phyloP scores from a whole-genome alignment of 768 basidiomycete genomes.

The Cyclocybe cylindracea region DNA sequence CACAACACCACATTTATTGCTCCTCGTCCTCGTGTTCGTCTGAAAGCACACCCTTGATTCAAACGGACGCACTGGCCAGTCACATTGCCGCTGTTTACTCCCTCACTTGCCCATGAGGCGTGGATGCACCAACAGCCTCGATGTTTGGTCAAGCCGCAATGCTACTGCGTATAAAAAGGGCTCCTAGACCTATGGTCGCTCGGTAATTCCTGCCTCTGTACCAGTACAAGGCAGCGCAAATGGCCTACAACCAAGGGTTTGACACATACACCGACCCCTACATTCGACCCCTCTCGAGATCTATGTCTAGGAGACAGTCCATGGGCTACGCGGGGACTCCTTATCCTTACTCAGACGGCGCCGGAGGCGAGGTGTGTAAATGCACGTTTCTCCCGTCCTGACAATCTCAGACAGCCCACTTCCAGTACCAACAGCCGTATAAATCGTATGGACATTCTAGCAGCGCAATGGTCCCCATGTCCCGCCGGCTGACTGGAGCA shows the following conservation, averaged over 20 bases:
- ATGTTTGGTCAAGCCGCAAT: slow-evolving; percentile 14
- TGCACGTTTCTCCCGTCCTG: not conserved
- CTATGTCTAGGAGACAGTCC: slow-evolving; percentile 38
- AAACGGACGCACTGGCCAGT: no score
- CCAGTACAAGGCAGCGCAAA: slow-evolving; percentile 3
- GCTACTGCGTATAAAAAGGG: slow-evolving; percentile 22
- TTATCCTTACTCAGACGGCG: slow-evolving; percentile 38
- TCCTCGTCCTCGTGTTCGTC: no score
- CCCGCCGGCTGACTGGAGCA: slow-evolving; percentile 40
- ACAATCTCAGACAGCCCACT: slow-evolving; percentile 4
- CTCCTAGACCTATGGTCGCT: not conserved
- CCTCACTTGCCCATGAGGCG: slow-evolving; percentile 13
- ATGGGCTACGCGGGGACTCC: slow-evolving; percentile 35
- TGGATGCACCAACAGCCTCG: slow-evolving; percentile 1
- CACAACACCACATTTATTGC: no score
- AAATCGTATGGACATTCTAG: slow-evolving; percentile 44
- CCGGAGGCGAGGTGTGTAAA: slow-evolving; percentile 40
- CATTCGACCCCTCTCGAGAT: slow-evolving; percentile 20
- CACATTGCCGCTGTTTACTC: not conserved
- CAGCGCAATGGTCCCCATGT: slow-evolving; percentile 36
- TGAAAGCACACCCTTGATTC: no score
- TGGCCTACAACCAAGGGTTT: slow-evolving; percentile 25
- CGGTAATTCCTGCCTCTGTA: slow-evolving; percentile 4
- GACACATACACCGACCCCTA: slow-evolving; percentile 24
- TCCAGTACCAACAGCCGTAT: slow-evolving; percentile 48